These are phyloP conservation scores for Tetraselmis striata DNA, from an alignment of 139 green algal genomes.

Conservation along the genomic window DNA sequence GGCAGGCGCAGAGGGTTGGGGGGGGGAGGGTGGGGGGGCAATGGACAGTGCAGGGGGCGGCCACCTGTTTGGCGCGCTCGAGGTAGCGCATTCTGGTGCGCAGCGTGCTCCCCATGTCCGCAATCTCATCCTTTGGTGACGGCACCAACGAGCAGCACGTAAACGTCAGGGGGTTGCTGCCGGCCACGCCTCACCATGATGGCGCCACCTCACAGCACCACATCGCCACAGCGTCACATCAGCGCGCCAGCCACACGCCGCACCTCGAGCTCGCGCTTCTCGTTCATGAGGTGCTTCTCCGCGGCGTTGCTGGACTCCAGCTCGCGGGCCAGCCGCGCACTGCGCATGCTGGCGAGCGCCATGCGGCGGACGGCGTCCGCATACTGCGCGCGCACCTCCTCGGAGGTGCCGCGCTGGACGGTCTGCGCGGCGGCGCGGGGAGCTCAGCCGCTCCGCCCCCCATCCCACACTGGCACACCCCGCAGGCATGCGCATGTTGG, in stretches of 20 bases:
- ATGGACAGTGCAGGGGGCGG: background rate
- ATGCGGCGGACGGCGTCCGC: conserved; percentile 43
- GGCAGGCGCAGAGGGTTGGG: no score
- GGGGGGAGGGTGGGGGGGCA: no score
- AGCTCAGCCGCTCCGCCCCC: no score
- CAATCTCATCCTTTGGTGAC: background rate
- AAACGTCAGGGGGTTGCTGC: no score
- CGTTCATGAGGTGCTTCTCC: conserved; percentile 29
- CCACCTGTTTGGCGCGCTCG: background rate
- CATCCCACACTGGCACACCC: no score
- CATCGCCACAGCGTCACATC: no score
- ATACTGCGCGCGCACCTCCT: conserved; percentile 35
- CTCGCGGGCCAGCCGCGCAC: conserved; percentile 40
- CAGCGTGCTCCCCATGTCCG: conserved; percentile 3
- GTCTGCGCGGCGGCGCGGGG: no score
- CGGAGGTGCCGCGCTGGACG: background rate
- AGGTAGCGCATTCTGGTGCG: background rate
- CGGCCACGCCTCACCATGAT: no score
- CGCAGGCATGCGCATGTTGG: no score
- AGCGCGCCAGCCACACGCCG: no score
- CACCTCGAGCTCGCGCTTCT: conserved; percentile 36
- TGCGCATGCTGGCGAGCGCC: conserved; percentile 25
- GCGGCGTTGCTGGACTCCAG: conserved; percentile 26
- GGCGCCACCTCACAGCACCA: no score
- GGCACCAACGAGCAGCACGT: no score